Evolutionary conservation across 1,139 yeast genomes (phyloP).

Genomic region (Wickerhamiella infanticola): DNA sequence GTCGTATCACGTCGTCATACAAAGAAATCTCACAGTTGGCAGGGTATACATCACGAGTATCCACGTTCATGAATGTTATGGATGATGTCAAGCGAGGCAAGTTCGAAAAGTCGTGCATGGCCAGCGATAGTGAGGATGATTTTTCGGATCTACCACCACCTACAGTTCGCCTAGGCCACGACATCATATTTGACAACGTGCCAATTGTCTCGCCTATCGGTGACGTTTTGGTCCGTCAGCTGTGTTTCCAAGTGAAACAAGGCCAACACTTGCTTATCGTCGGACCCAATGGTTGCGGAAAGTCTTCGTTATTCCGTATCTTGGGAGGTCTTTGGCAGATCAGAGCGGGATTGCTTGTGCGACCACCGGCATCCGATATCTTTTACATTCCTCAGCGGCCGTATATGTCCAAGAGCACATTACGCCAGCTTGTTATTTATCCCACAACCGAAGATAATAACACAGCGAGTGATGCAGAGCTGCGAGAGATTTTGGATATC

Average conservation of each 20-base stretch:
- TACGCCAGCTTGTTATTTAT: slow-evolving; percentile 78
- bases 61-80: slow-evolving; percentile 54
- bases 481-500: slow-evolving; percentile 41
- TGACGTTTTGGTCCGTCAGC: slow-evolving; percentile 50
- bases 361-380: slow-evolving; percentile 55
- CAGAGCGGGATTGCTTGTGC: slow-evolving; percentile 38
- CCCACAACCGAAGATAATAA: slow-evolving; percentile 59
- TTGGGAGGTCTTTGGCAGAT: slow-evolving; percentile 93
- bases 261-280: slow-evolving; percentile 83
- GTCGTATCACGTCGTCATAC: slow-evolving; percentile 72
- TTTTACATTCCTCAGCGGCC: slow-evolving; percentile 91
- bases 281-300: slow-evolving; percentile 94
- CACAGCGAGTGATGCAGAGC: slow-evolving; percentile 43
- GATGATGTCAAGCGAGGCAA: slow-evolving; percentile 32
- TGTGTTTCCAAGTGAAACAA: slow-evolving; percentile 55
- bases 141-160: slow-evolving; percentile 3
- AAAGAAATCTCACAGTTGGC: slow-evolving; percentile 70
- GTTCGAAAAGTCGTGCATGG: slow-evolving; percentile 18
- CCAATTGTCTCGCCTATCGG: slow-evolving; percentile 76
- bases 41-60: slow-evolving; percentile 69
- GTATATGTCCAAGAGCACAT: slow-evolving; percentile 57
- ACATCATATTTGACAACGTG: slow-evolving; percentile 55
- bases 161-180: slow-evolving; percentile 34
- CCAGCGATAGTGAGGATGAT: slow-evolving; percentile 12
- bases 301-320: slow-evolving; percentile 77